Base-by-base conservation (phyloP, 2,329 filamentous ascomycete species). In the Leptographium wingfieldii region DNA sequence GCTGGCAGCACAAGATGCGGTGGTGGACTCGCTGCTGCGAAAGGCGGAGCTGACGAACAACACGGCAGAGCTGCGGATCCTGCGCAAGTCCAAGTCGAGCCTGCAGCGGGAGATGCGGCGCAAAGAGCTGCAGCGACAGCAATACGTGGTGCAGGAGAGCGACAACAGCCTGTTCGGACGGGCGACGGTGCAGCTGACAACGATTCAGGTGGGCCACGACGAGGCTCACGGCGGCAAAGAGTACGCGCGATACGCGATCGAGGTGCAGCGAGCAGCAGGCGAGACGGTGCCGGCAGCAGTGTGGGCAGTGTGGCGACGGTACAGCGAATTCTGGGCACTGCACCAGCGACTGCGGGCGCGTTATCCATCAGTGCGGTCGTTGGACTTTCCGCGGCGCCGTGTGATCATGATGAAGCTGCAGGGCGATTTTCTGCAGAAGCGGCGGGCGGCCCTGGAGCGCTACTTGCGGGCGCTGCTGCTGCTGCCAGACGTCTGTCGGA, bases 41-140 rank as follows among this genome's bases (percentile, higher is more conserved):
- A 99, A 99, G 73, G 94, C 95, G 0, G 94, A 99, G 70, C 76
- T 99, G 58, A 99, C 94, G 1, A 99, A 99, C 70, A 99, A 99
- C 69, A 91, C 87, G 16, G 90, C 92, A 1, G 94, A 99, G 71
- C 72, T 99, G 58, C 83, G 94, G 40, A 97, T 99, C 63, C 73
- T 99, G 57, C 85, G 87, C 59, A 99, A 99, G 71, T 96, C 91
- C 0, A 96, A 94, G 71, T 86, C 91, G 38, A 99, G 94, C 71
- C 76, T 99, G 60, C 88, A 95, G 68, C 82, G 94, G 65, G 94
- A 99, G 71, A 91, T 97, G 59, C 83, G 90, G 60, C 85, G 92
- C 40, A 99, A 97, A 70, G 92, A 97, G 72, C 81, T 99, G 68
- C 94, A 99, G 70, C 83, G 92, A 58, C 94, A 96, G 71, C 95